Evolutionary conservation across 2,329 filamentous ascomycete genomes (phyloP).

Genomic region (Diaporthe sp.): DNA sequence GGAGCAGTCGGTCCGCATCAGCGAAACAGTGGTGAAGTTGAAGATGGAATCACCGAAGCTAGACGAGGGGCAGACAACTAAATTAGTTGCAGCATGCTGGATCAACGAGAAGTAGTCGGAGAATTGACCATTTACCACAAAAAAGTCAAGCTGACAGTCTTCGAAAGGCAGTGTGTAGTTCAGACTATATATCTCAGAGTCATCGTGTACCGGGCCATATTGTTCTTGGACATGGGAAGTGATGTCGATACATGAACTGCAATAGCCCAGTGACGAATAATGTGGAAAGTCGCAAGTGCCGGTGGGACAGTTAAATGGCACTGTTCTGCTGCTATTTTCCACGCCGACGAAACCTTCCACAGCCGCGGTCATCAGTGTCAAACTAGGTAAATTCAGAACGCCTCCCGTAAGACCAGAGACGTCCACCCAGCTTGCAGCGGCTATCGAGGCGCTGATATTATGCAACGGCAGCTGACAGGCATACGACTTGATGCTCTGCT

Average conservation of each 20-base stretch:
- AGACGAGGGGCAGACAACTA: background rate
- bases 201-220: background rate
- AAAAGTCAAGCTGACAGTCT: background rate
- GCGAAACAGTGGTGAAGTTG: background rate
- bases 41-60: background rate
- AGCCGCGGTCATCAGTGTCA: background rate
- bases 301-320: background rate
- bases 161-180: background rate
- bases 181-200: background rate
- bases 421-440: background rate
- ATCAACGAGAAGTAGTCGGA: no score
- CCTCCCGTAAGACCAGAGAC: no score
- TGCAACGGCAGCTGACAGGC: background rate
- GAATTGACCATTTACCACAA: no score
- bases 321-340: background rate
- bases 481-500: background rate
- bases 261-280: background rate
- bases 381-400: background rate
- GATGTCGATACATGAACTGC: background rate
- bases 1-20: background rate
- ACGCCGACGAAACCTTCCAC: background rate
- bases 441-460: background rate
- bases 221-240: background rate
- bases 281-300: background rate
- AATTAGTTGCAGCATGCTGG: background rate